Conservation (phyloP, 78 protist species). For the Ministeria vibrans region DNA sequence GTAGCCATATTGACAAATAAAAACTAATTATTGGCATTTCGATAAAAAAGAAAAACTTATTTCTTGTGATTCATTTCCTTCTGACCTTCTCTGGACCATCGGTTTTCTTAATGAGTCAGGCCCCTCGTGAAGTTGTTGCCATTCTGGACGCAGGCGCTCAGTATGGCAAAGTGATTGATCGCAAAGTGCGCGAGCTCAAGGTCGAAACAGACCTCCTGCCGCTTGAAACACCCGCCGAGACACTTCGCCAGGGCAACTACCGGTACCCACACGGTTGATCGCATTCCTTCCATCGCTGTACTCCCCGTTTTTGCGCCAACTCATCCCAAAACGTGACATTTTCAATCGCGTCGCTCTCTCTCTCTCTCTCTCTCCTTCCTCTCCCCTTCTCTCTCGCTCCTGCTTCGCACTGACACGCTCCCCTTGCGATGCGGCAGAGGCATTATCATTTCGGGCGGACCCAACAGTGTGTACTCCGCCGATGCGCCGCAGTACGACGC, state of each 20-base stretch:
- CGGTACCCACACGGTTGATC: neutral
- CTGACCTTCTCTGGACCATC: too few species aligned
- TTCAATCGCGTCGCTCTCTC: neutral
- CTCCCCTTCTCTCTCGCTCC: neutral
- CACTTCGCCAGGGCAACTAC: conserved; percentile 17
- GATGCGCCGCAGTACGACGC: conserved; percentile 71
- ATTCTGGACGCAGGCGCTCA: conserved; percentile 82
- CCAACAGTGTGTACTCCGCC: conserved; percentile 59
- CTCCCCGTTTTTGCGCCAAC: too few species aligned
- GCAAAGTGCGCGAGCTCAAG: conserved; percentile 83
- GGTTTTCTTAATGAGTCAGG: too few species aligned
- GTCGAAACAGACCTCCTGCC: conserved; percentile 79
- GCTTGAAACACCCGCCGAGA: conserved; percentile 17
- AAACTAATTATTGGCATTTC: too few species aligned
- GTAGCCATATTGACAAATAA: too few species aligned
- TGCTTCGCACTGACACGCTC: neutral
- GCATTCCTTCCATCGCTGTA: too few species aligned
- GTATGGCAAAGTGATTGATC: conserved; percentile 80
- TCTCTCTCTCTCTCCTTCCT: neutral
- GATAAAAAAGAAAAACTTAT: too few species aligned
- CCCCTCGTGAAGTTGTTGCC: conserved; percentile 54
- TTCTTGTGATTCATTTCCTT: too few species aligned
- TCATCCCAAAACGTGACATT: too few species aligned
- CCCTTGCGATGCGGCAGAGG: conserved; percentile 34
- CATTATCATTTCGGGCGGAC: conserved; percentile 88